Base-by-base conservation (phyloP, 1,284 basidiomycete species). In the Austroboletus niveus region DNA sequence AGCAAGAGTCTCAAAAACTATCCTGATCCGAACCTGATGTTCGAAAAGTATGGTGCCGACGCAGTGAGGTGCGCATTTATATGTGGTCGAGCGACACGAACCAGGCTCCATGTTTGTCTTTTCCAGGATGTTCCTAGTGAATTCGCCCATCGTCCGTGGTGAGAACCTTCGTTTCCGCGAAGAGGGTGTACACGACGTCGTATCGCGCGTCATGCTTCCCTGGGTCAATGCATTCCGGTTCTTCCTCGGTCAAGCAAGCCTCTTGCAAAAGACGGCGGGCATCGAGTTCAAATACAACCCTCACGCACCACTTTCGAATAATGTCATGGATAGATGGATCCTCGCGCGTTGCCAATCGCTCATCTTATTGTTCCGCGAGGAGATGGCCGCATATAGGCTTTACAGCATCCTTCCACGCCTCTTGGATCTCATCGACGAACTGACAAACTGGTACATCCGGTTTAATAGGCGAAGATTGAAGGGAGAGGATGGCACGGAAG, bases 391-490 rank as follows among this genome's bases (percentile, higher is more conserved):
- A 11, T 99, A 99, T 74, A 83, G 95, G 52, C 81, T 99, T n/a
- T 99, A 99, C 73, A 98, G 94, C 53, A 92, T 99, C 73, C 93
- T 98, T 55, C 94, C 94, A n/a, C 84, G 92, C 30, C 76, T 99
- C 49, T 78, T 98, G 52, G 90, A 92, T 58, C 85, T 99, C 55
- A 83, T 99, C 43, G 93, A 97, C 61, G 97, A 99, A 72, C 79
- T 99, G 54, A 99, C 97, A 44, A 99, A 99, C 71, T 98, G 96
- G 95, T 99, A 99, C 74, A 99, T 99, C 65, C 94, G 97, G 49
- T 99, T 99, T 80, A 99, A 99, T 74, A 87, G 97, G 52, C 87
- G 88, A 59, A 84, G 97, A 30, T 76, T 99, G 54, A 99, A 99
- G 79, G 97, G 97, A 44, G 92, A 97, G 70, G 90, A 93, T 64